Evolutionary conservation across 2,329 filamentous ascomycete species (phyloP).

Genomic region (Graphilbum fragrans): DNA sequence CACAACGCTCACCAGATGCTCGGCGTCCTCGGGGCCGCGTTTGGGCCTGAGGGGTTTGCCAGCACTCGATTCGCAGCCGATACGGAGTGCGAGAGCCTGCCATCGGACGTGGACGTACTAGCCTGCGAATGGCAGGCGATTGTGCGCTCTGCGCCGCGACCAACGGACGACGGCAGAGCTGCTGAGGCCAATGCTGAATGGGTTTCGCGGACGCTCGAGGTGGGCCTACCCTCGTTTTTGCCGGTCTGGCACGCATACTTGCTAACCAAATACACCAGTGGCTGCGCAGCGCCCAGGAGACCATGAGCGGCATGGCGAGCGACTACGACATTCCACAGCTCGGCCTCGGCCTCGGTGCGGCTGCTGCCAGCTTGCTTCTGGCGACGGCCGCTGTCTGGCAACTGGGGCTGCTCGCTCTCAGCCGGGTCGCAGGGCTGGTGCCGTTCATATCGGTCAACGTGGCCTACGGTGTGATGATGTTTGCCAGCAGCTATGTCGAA

Average conservation of each 20-base stretch:
- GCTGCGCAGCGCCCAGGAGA: conserved; percentile 57
- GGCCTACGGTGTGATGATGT: conserved; percentile 81
- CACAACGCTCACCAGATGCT: conserved; percentile 75
- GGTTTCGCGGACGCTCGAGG: too few relatives aligned
- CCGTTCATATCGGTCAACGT: conserved; percentile 40
- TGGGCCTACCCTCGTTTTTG: too few relatives aligned
- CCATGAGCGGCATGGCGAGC: conserved; percentile 83
- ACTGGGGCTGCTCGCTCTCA: conserved; percentile 2
- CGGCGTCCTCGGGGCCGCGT: conserved; percentile 63
- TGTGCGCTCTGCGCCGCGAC: conserved; percentile 6
- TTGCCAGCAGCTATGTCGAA: conserved; percentile 93
- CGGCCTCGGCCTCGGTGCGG: conserved; percentile 27
- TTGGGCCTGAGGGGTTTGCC: conserved; percentile 34
- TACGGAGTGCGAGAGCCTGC: conserved; percentile 19
- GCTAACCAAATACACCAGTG: conserved; percentile 31
- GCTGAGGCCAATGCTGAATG: too few relatives aligned
- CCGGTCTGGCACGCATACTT: too few relatives aligned
- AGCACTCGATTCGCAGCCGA: conserved; percentile 9
- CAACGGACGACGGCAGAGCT: not conserved
- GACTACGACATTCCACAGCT: conserved; percentile 72
- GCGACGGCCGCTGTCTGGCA: conserved; percentile 21
- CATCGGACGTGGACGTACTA: conserved; percentile 40
- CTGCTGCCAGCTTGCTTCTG: conserved; percentile 22
- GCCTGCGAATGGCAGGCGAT: conserved; percentile 56
- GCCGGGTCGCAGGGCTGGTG: conserved; percentile 11